phyloP scores from a whole-genome alignment of 192 early-diverging fungal genomes.

The Gigaspora rosea region DNA sequence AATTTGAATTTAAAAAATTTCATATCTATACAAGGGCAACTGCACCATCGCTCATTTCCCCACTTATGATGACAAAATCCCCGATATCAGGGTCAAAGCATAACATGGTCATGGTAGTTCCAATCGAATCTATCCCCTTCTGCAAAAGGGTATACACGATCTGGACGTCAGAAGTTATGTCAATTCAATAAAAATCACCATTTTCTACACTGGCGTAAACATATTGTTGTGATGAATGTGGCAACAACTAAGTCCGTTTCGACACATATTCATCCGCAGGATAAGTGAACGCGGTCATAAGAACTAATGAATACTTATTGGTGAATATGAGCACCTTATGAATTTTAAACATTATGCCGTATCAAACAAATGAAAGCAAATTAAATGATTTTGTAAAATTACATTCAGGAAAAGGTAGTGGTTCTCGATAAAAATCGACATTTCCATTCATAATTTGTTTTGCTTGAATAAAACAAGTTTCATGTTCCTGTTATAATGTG shows the following conservation, averaged over 20 bases:
- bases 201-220: constrained; percentile 16
- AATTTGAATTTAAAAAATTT: not conserved
- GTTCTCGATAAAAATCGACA: constrained; percentile 1
- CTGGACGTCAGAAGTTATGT: not conserved
- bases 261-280: not conserved
- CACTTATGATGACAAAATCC: constrained; percentile 9
- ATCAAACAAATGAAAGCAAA: no score
- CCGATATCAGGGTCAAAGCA: not conserved
- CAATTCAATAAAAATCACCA: constrained; percentile 8
- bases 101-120: not conserved
- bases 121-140: constrained; percentile 2
- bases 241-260: not conserved
- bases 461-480: constrained; percentile 4
- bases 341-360: no score
- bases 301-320: not conserved
- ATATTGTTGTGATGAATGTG: not conserved
- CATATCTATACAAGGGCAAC: not conserved
- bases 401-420: not conserved
- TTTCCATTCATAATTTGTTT: not conserved
- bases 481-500: not conserved
- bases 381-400: not conserved
- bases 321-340: not conserved
- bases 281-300: constrained; percentile 14
- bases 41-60: constrained; percentile 27
- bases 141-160: not conserved